These are phyloP conservation scores for Camelina laxa DNA, from an alignment of 345 rosid species.

Conservation along the genomic window DNA sequence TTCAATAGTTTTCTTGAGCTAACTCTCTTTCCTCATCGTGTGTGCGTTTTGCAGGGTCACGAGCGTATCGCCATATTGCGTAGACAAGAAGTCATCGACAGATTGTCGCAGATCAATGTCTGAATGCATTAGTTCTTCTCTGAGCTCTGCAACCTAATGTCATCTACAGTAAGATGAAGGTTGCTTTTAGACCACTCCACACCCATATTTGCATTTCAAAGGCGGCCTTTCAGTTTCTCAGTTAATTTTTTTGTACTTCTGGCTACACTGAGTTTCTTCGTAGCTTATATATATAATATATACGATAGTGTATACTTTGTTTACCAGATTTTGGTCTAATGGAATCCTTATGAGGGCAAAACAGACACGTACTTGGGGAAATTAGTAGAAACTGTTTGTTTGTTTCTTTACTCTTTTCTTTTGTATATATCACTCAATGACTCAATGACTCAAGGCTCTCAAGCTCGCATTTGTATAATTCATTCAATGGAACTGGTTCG, in stretches of 20 bases:
- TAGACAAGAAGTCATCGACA: slow-evolving; percentile 42
- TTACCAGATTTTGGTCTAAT: slow-evolving; percentile 38
- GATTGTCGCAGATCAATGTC: slow-evolving; percentile 41
- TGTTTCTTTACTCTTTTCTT: slow-evolving; percentile 10
- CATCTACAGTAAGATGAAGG: slow-evolving; percentile 28
- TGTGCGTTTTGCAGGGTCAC: slow-evolving; percentile 48
- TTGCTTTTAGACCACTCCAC: slow-evolving; percentile 25
- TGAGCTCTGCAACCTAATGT: slow-evolving; percentile 47
- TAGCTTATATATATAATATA: slow-evolving; percentile 29
- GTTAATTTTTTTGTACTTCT: not conserved
- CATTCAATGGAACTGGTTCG: not conserved
- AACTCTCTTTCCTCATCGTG: slow-evolving; percentile 17
- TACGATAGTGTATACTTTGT: slow-evolving; percentile 37
- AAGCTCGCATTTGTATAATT: slow-evolving; percentile 19
- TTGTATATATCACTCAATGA: not conserved
- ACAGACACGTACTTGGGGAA: slow-evolving; percentile 13
- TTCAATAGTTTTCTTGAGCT: slow-evolving; percentile 22
- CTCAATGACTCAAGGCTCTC: too few relatives aligned
- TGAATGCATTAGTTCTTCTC: slow-evolving; percentile 44
- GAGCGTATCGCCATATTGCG: slow-evolving; percentile 53
- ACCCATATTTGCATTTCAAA: slow-evolving; percentile 23
- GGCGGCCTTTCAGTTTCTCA: slow-evolving; percentile 7
- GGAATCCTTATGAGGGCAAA: slow-evolving; percentile 32
- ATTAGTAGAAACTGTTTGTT: slow-evolving; percentile 34
- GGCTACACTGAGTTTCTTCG: slow-evolving; percentile 25